Evolutionary conservation across 2,329 filamentous ascomycete genomes (phyloP).

Genomic region (Penicillium digitatum): DNA sequence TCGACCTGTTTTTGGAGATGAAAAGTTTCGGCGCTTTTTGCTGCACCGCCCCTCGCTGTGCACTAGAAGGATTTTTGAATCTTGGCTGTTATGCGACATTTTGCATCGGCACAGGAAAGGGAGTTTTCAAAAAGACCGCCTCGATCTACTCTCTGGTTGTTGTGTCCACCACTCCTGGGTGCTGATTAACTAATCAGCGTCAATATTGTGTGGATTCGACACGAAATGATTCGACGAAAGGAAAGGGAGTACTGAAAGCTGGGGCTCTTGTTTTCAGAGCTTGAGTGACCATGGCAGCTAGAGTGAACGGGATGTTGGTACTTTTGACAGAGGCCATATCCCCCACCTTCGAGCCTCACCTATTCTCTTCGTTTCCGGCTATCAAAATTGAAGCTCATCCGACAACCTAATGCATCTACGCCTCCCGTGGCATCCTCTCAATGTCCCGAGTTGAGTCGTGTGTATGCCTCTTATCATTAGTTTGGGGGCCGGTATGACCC

Average conservation of each 20-base stretch:
- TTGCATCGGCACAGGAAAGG: slow-evolving; percentile 34
- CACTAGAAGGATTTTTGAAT: slow-evolving; percentile 30
- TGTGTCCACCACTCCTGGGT: slow-evolving; percentile 16
- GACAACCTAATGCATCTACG: slow-evolving; percentile 2
- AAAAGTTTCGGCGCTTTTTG: slow-evolving; percentile 30
- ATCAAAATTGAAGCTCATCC: slow-evolving; percentile 14
- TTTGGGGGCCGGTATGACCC: slow-evolving; percentile 1
- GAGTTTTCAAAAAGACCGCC: background rate
- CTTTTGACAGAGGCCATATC: slow-evolving; percentile 18
- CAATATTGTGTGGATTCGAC: slow-evolving; percentile 6
- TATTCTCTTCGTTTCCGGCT: slow-evolving; percentile 15
- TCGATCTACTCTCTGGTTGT: slow-evolving; percentile 3
- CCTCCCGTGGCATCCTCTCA: background rate
- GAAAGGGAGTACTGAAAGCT: background rate
- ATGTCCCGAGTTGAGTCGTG: background rate
- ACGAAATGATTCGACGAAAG: background rate
- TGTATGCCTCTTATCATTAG: slow-evolving; percentile 4
- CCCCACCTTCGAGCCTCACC: background rate
- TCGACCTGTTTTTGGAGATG: slow-evolving; percentile 25
- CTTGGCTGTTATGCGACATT: slow-evolving; percentile 26
- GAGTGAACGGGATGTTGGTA: slow-evolving; percentile 3
- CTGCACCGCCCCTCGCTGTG: slow-evolving; percentile 42
- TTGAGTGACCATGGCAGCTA: slow-evolving; percentile 8
- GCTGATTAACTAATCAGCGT: slow-evolving; percentile 16
- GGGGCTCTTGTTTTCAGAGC: background rate